Evolutionary conservation across 768 basidiomycete genomes (phyloP).

Genomic region (Rhizopogon vulgaris): DNA sequence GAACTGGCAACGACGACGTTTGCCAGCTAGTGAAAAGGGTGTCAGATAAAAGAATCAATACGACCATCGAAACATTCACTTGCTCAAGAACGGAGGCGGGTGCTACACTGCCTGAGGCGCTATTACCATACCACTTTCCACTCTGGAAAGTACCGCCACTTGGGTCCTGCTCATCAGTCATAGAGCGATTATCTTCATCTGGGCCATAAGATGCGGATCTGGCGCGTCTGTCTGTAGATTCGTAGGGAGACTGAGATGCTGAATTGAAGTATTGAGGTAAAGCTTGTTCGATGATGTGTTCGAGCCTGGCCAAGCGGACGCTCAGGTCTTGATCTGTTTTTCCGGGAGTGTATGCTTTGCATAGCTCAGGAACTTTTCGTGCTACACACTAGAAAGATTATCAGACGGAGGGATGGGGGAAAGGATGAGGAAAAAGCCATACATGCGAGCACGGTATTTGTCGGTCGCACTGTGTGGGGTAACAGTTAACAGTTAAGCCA

Average conservation of each 20-base stretch:
- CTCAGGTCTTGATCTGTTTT: conserved; percentile 80
- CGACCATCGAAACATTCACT: conserved; percentile 35
- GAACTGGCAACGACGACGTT: conserved; percentile 42
- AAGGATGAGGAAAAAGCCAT: conserved; percentile 14
- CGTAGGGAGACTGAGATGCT: conserved; percentile 26
- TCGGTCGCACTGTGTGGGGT: conserved; percentile 61
- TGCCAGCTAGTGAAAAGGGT: conserved; percentile 37
- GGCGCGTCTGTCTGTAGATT: conserved; percentile 29
- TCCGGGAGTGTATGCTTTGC: conserved; percentile 84
- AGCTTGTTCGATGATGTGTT: conserved; percentile 76
- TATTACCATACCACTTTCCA: conserved; percentile 82
- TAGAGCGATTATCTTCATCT: conserved; percentile 69
- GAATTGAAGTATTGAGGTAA: conserved; percentile 66
- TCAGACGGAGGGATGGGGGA: conserved; percentile 8
- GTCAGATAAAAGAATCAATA: conserved; percentile 16
- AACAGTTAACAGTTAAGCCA: conserved; percentile 13
- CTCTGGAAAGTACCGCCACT: conserved; percentile 74
- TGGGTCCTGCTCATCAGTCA: conserved; percentile 71
- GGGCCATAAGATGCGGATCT: conserved; percentile 43
- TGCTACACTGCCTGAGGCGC: conserved; percentile 78
- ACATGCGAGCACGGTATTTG: conserved; percentile 85
- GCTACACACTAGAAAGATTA: conserved; percentile 57
- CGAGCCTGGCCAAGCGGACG: conserved; percentile 66
- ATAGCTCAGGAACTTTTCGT: conserved; percentile 82
- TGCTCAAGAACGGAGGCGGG: conserved; percentile 76